These are phyloP conservation scores for Penicillium concentricum DNA, from an alignment of 2,329 filamentous ascomycete species.

Conservation along the genomic window DNA sequence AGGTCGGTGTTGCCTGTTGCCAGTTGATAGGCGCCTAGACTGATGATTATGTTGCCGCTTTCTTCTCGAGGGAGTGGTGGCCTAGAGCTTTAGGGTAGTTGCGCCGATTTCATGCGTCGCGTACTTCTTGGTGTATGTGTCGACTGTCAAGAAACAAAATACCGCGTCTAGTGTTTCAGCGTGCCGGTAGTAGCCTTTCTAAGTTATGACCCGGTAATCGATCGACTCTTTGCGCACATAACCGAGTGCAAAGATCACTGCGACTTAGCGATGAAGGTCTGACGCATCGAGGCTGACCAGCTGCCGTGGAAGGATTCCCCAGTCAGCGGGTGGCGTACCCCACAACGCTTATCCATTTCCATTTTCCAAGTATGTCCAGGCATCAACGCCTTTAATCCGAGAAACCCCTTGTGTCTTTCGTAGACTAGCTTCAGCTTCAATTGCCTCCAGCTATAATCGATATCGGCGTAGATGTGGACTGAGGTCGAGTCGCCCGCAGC, in stretches of 20 bases:
- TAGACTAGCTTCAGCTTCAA: slow-evolving; percentile 24
- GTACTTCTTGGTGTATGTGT: slow-evolving; percentile 33
- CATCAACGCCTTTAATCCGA: slow-evolving; percentile 27
- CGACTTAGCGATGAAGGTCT: slow-evolving; percentile 28
- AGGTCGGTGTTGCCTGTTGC: too few species aligned
- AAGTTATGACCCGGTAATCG: slow-evolving; percentile 36
- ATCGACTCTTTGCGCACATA: slow-evolving; percentile 38
- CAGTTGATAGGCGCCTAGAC: slow-evolving; percentile 30
- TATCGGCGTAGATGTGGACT: slow-evolving; percentile 43
- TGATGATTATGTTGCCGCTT: slow-evolving; percentile 37
- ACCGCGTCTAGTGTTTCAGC: slow-evolving; percentile 30
- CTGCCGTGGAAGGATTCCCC: slow-evolving; percentile 29
- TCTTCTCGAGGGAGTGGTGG: slow-evolving; percentile 38
- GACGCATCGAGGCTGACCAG: slow-evolving; percentile 22
- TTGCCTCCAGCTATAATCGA: slow-evolving; percentile 42
- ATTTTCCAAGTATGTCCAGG: slow-evolving; percentile 32
- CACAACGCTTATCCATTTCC: slow-evolving; percentile 36
- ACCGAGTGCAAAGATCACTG: slow-evolving; percentile 42
- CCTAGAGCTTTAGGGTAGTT: slow-evolving; percentile 41
- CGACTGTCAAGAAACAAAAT: background rate
- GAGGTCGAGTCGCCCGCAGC: slow-evolving; percentile 19
- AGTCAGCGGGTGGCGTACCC: slow-evolving; percentile 44
- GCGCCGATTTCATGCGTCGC: slow-evolving; percentile 39
- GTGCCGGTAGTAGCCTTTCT: slow-evolving; percentile 40
- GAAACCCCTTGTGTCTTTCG: slow-evolving; percentile 30